These are phyloP conservation scores for Pharus latifolius DNA, from an alignment of 176 grass and related monocot species.

Conservation along the genomic window DNA sequence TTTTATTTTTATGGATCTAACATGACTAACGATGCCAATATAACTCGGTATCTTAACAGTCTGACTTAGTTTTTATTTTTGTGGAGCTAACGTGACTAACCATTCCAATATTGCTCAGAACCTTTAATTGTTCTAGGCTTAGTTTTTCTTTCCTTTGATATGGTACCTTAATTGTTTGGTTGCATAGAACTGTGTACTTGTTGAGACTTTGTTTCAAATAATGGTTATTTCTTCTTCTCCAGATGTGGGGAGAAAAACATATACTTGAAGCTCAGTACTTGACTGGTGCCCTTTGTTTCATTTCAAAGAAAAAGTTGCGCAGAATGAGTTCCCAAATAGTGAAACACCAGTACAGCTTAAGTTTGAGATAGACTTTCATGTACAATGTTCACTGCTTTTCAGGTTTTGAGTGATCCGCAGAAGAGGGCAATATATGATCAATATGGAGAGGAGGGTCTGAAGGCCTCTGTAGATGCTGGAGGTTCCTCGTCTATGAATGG, in stretches of 20 bases:
- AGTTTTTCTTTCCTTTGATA: too few relatives aligned
- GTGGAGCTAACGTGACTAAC: too few relatives aligned
- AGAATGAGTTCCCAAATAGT: background rate
- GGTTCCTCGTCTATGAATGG: slow-evolving; percentile 34
- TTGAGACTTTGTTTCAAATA: too few relatives aligned
- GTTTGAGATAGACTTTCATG: background rate
- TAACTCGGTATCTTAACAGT: too few relatives aligned
- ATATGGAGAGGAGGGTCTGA: slow-evolving; percentile 72
- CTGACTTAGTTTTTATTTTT: too few relatives aligned
- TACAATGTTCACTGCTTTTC: slow-evolving; percentile 1
- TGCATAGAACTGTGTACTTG: too few relatives aligned
- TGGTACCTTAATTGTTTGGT: too few relatives aligned
- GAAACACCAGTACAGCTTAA: background rate
- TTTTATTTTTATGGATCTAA: too few relatives aligned
- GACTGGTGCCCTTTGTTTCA: background rate
- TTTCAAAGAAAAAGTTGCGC: background rate
- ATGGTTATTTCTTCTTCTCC: background rate
- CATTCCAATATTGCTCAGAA: too few relatives aligned
- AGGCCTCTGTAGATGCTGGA: slow-evolving; percentile 45
- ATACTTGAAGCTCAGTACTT: background rate
- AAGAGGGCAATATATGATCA: slow-evolving; percentile 81
- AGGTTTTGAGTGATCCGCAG: slow-evolving; percentile 87
- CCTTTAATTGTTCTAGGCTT: too few relatives aligned
- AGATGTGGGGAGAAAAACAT: background rate
- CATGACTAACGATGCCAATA: too few relatives aligned